Evolutionary conservation across 2,329 filamentous ascomycete species (phyloP), one percentile per base, ranked within the genome.

Genomic region (Ophidiomyces ophidiicola): DNA sequence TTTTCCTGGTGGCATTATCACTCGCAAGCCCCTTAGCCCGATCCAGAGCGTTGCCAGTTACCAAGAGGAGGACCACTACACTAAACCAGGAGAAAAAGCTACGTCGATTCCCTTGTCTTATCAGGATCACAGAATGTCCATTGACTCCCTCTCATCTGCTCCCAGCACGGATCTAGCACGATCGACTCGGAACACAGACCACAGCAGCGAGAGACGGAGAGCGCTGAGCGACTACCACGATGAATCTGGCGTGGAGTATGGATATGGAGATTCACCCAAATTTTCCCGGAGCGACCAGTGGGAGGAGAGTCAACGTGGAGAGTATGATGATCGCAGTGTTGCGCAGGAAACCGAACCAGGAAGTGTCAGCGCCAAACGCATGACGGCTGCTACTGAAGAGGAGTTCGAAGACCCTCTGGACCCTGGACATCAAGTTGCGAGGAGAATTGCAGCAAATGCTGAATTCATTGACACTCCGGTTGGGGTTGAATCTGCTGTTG

Each of bases 1-100:
- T n/a, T 11, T 30, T 21, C 23, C 18, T n/a, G 24, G 24, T 23
- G 32, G 37, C 5, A 28, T 26, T 7, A 14, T 36, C 8, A 11
- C 33, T 5, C 42, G 33, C 37, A 79, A 82, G 29, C 80, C 78
- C 7, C 63, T 92, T 34, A 94, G 87, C 54, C 88, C 88, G 0
- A 87, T 93, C 44, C 87, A 90, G 49, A 94, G 87, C 51, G 83
- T 94, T 11, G 88, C 85, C 7, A 90, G 87, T 46, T 88, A 86
- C 52, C 80, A 76, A 3, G 78, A 86, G 51, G 75, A 76, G 32
- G 76, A 76, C 38, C 78, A 69, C 50, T 71, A 78, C 45, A 69
- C 69, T 23, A 73, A 72, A 50, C 72, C 72, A 34, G 70, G 78
- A 43, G 74, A 67, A 74, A 1, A 72, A 70, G 20, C 7, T 19